A percentile compares a stretch with the other conserved stretches of the same genome.
These are phyloP conservation scores for Pseudogymnoascus sp. DNA, from an alignment of 2,329 filamentous ascomycete species.

Conservation along the genomic window DNA sequence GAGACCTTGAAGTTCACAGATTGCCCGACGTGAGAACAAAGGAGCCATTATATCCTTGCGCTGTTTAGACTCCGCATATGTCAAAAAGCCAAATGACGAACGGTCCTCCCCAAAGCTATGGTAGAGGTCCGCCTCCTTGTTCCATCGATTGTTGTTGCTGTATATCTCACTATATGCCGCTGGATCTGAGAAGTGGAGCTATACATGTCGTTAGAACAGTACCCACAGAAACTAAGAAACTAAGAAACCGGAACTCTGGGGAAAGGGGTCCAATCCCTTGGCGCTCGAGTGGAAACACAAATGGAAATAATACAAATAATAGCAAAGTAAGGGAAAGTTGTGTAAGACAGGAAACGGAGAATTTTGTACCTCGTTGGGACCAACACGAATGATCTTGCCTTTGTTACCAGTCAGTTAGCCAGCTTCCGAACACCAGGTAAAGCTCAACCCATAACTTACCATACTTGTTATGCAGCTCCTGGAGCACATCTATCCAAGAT, in stretches of 20 bases:
- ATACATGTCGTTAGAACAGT: not conserved
- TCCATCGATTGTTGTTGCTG: slow-evolving; percentile 34
- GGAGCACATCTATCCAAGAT: slow-evolving; percentile 15
- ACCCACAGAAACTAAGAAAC: not conserved
- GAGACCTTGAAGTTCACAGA: slow-evolving; percentile 31
- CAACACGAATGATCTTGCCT: slow-evolving; percentile 25
- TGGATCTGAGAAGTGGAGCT: slow-evolving; percentile 38
- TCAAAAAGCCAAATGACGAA: slow-evolving; percentile 37
- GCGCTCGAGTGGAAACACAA: not conserved
- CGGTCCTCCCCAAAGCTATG: slow-evolving; percentile 34
- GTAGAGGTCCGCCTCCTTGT: slow-evolving; percentile 36
- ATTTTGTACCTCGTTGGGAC: slow-evolving; percentile 18
- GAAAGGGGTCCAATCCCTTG: not conserved
- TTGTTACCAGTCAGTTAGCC: not conserved
- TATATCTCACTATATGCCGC: slow-evolving; percentile 38
- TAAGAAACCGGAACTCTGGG: not conserved
- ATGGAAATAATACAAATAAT: not conserved
- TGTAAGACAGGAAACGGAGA: not conserved
- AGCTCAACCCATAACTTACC: slow-evolving; percentile 20
- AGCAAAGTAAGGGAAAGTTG: not conserved
- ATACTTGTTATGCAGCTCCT: slow-evolving; percentile 31
- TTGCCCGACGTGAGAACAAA: slow-evolving; percentile 35
- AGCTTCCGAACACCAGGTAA: not conserved
- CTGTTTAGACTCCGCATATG: slow-evolving; percentile 33
- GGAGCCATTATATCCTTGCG: slow-evolving; percentile 36